Base-by-base conservation (phyloP, 352 stramenopile genomes). In the Pilasporangium apinafurcum region DNA sequence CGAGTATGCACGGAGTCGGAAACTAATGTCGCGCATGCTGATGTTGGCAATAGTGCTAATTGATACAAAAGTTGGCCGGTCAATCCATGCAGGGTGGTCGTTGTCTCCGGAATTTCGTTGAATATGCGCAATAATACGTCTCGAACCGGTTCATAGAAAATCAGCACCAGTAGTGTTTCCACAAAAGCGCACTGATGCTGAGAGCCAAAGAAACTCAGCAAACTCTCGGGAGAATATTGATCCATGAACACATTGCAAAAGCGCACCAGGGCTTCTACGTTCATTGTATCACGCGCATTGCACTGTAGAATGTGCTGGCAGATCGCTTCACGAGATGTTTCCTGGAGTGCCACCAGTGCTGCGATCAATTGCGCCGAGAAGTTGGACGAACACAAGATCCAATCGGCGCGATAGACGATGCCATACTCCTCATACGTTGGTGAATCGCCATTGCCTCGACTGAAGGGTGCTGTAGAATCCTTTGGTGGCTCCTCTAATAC, bases 201-300 rank as follows among this genome's bases (percentile, higher is more conserved):
- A 0, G 51, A 38, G 10, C 66, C 66, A 34, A 90, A 73, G 27
- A 87, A 80, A 3, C 40, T 21, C 29, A 87, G 42, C 31, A 82
- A 56, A 17, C 56, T 33, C 42, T 73, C 70, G 3, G 63, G 56
- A 3, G 69, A 87, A 43, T 81, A 83, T 47, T 86, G 68, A 25
- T 86, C 74, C 67, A 90, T 87, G 40, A 87, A 68, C 10, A 59
- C 51, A 22, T 56, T 83, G 7, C 85, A 39, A 39, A 87, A 83
- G 0, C 78, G 62, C 4, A 62, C 53, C 29, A 85, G 62, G 0
- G 65, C 70, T 29, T 90, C 78, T 4, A 85, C 52, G 9, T 65
- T 82, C 78, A 90, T 87, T 10, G 45, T 62, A 38, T 80, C 71
- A 13, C 72, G 58, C 5, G 72, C 76, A 22, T 78, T 62, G 40